Conservation (phyloP, 371 early-diverging fungal species). For the Dinochytrium kinnereticum region DNA sequence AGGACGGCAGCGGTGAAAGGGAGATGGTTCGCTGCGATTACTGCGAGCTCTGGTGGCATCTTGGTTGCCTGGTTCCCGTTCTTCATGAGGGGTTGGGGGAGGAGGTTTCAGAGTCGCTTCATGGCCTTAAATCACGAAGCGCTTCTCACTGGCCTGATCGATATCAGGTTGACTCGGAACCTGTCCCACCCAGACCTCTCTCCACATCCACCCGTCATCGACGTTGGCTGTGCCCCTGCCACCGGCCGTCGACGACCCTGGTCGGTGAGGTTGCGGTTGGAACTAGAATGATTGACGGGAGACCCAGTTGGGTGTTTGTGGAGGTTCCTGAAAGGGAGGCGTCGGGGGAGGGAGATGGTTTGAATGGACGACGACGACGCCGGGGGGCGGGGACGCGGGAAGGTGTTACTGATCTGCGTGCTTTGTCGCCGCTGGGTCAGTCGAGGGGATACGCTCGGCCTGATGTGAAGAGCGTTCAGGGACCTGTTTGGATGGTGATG, state of each 20-base stretch:
- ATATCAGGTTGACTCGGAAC: neutral
- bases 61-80: neutral
- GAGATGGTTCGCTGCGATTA: constrained; percentile 13
- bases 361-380: neutral
- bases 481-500: neutral
- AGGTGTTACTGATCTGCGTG: too few relatives aligned
- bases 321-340: neutral
- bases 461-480: neutral
- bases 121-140: neutral
- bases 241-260: neutral
- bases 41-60: constrained; percentile 11
- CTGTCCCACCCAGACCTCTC: neutral
- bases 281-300: neutral
- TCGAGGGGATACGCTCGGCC: too few relatives aligned
- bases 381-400: neutral
- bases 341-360: neutral
- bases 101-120: neutral
- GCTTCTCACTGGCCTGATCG: neutral
- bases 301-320: neutral
- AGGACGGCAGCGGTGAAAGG: neutral
- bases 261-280: neutral
- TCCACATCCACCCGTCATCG: neutral
- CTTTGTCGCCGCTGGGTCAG: too few relatives aligned
- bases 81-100: neutral
- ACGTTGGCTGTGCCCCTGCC: neutral